A percentile compares a stretch with the other conserved stretches of the same genome.
phyloP scores from a whole-genome alignment of 2,329 filamentous ascomycete species.

The Penicillium janthinellum region DNA sequence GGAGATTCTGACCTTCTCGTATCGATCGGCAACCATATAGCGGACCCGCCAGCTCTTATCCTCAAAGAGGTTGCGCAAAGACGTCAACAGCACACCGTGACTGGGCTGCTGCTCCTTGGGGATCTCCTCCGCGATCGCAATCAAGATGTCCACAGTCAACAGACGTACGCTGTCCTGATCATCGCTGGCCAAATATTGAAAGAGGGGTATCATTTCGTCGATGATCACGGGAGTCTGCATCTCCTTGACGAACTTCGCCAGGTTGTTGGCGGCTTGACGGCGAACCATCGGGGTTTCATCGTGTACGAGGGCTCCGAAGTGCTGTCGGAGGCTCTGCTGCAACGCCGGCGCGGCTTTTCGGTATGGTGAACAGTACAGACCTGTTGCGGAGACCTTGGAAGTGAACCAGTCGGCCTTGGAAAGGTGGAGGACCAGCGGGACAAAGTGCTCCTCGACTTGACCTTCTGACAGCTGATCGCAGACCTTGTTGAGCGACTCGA shows the following conservation, averaged over 20 bases:
- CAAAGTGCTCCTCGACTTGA: constrained; percentile 97
- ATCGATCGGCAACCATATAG: constrained; percentile 98
- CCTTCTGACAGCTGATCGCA: constrained; percentile 86
- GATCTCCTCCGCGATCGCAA: constrained; percentile 93
- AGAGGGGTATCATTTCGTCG: constrained; percentile 98
- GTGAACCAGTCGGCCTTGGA: constrained; percentile 99
- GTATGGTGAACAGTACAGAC: constrained; percentile 92
- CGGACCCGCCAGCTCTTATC: constrained; percentile 99
- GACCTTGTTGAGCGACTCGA: constrained; percentile 99
- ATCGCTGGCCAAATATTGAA: constrained; percentile 93
- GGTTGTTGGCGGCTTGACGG: constrained; percentile 91
- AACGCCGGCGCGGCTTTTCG: constrained; percentile 83
- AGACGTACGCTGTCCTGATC: constrained; percentile 97
- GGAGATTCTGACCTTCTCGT: constrained; percentile 74
- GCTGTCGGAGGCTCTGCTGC: constrained; percentile 87
- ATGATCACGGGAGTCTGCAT: constrained; percentile 91
- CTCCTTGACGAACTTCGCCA: constrained; percentile 96
- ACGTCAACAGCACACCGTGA: constrained; percentile 88
- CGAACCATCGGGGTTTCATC: constrained; percentile 99
- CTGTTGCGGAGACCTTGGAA: constrained; percentile 96
- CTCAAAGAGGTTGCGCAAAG: constrained; percentile 89
- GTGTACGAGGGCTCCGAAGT: constrained; percentile 90
- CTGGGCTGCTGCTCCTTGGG: constrained; percentile 98
- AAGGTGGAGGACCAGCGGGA: constrained; percentile 90
- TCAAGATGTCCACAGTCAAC: constrained; percentile 93